phyloP scores from a whole-genome alignment of 1,139 yeast species.

The Protomyces gravidus region DNA sequence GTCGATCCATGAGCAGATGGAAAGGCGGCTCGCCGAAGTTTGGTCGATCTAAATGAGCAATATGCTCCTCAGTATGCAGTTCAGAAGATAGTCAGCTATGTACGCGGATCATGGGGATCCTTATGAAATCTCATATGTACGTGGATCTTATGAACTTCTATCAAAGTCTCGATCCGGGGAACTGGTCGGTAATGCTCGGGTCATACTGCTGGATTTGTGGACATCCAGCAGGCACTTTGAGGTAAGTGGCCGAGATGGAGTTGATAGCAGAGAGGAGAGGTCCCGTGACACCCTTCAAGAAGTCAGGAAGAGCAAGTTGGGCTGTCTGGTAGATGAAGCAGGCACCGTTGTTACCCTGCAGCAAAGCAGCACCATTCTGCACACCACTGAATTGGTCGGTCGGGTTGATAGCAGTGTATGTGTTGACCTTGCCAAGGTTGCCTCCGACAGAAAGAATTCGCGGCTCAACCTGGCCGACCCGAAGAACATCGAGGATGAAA shows the following conservation, averaged over 20 bases:
- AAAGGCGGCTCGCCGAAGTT: no score
- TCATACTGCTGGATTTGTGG: neutral
- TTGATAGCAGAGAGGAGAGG: constrained; percentile 2
- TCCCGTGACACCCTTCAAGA: neutral
- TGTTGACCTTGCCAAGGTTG: constrained; percentile 13
- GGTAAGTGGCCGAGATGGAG: constrained; percentile 6
- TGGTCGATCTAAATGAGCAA: no score
- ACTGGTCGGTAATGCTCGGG: neutral
- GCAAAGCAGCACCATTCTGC: neutral
- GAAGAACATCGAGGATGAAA: constrained; percentile 1
- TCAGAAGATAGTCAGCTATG: no score
- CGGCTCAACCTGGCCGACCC: constrained; percentile 5
- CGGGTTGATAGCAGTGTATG: constrained; percentile 11
- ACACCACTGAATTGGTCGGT: constrained; percentile 7
- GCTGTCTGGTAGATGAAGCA: constrained; percentile 12
- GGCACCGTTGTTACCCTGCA: constrained; percentile 12
- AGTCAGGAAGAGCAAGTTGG: neutral
- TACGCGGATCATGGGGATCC: no score
- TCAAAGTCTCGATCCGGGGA: neutral
- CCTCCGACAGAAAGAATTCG: constrained; percentile 14
- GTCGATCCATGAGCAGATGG: no score
- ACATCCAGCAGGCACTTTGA: neutral
- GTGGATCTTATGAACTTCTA: no score
- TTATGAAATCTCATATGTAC: no score
- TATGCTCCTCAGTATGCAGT: no score